Percentiles rank a stretch among this genome's conserved stretches.
Evolutionary conservation across 2,329 filamentous ascomycete genomes (phyloP).

Genomic region (Periconia digitata): DNA sequence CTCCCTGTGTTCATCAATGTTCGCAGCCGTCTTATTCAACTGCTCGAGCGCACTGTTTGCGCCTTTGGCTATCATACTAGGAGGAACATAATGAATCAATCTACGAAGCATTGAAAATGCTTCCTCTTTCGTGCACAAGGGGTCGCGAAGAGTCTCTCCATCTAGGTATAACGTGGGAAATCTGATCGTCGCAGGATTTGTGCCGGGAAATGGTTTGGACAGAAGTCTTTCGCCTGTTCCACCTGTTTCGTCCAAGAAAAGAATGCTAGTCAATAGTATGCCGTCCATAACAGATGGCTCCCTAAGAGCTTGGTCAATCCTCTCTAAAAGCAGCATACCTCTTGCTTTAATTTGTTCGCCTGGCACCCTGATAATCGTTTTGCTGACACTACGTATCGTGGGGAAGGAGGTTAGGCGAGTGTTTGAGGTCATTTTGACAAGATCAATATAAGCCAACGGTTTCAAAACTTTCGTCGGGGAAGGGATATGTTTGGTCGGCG

Average conservation of each 20-base stretch:
- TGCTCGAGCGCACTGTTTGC: slow-evolving; percentile 14
- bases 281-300: slow-evolving; percentile 29
- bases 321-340: slow-evolving; percentile 11
- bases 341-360: slow-evolving; percentile 5
- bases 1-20: slow-evolving; percentile 8
- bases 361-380: slow-evolving; percentile 10
- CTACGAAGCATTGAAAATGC: background rate
- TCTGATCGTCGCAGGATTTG: slow-evolving; percentile 19
- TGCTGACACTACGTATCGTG: too few relatives aligned
- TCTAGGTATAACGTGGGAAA: slow-evolving; percentile 40
- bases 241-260: slow-evolving; percentile 33
- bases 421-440: slow-evolving; percentile 6
- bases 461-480: slow-evolving; percentile 11
- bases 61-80: slow-evolving; percentile 18
- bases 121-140: background rate
- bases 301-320: slow-evolving; percentile 3
- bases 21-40: slow-evolving; percentile 5
- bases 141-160: slow-evolving; percentile 25
- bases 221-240: slow-evolving; percentile 22
- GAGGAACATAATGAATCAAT: slow-evolving; percentile 16
- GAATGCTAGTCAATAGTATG: slow-evolving; percentile 34
- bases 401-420: too few relatives aligned
- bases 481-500: slow-evolving; percentile 3
- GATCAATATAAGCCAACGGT: slow-evolving; percentile 25
- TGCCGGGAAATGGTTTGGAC: slow-evolving; percentile 25